phyloP scores from a whole-genome alignment of 352 stramenopile genomes.

The Phytophthora aleatoria region DNA sequence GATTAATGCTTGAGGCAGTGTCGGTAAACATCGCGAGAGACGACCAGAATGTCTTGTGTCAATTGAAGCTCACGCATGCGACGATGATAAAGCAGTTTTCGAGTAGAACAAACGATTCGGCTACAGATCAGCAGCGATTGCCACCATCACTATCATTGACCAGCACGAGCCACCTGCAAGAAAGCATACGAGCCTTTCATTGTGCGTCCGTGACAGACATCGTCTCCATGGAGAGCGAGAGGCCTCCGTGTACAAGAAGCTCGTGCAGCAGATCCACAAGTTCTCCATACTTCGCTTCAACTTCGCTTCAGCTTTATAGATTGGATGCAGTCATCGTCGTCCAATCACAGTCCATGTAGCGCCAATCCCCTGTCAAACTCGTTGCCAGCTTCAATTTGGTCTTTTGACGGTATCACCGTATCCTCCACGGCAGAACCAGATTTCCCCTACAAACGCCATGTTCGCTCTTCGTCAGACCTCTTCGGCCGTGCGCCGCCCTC shows the following conservation, averaged over 20 bases:
- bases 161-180: too few relatives aligned
- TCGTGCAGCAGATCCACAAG: too few relatives aligned
- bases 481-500: slow-evolving; percentile 23
- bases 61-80: too few relatives aligned
- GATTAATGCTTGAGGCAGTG: not conserved
- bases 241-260: too few relatives aligned
- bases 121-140: too few relatives aligned
- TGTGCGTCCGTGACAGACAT: not conserved
- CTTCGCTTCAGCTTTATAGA: slow-evolving; percentile 8
- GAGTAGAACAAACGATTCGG: too few relatives aligned
- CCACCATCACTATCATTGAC: too few relatives aligned
- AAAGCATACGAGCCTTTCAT: too few relatives aligned
- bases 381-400: slow-evolving; percentile 7
- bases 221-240: too few relatives aligned
- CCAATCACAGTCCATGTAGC: not conserved
- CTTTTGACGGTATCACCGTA: not conserved
- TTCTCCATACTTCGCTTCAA: not conserved
- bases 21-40: too few relatives aligned
- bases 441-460: slow-evolving; percentile 36
- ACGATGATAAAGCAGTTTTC: too few relatives aligned
- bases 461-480: slow-evolving; percentile 50
- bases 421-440: slow-evolving; percentile 17
- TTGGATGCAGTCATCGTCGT: slow-evolving; percentile 9
- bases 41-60: too few relatives aligned
- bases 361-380: not conserved